Base-by-base conservation (phyloP, 2,329 filamentous ascomycete species). In the Tolypocladium cylindrosporum region DNA sequence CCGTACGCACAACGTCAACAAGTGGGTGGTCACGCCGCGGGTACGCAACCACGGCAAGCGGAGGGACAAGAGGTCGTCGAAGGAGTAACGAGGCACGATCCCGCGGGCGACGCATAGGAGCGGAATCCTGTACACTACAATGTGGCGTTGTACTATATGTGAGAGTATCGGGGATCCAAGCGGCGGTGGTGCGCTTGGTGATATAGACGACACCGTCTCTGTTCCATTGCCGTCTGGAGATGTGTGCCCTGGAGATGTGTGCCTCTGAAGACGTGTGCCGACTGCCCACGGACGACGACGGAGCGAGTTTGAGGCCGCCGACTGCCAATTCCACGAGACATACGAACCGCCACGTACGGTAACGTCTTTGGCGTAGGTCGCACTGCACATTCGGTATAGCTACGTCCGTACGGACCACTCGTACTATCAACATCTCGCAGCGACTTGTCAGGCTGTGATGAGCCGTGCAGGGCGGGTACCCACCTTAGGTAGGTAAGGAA, bases 31-130 rank as follows among this genome's bases (percentile, higher is more conserved):
- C 54, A 84, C 88, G 62, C 83, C 91, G 60, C 85, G 92, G 67
- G 82, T 84, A 58, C 87, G 94, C 68, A 97, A 97, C 78, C 88
- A 96, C 75, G 93, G 93, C 74, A 95, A 93, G 80, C 85, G 92
- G 69, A 86, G 86, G 74, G 77, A 80, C 70, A 89, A 89, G 78
- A 83, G 75, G 63, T 66, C 69, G 42, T 65, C 67, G 48, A 72
- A 65, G 66, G 61, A 64, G 43, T 65, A 67, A 43, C 14, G 31
- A 31, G 27, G 51, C 48, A 14, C n/a, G 7, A 24, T 40, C 19
- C 11, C 10, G 45, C 27, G 3, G 27, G 45, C 14, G 27, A 34
- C 3, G 45, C 7, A 5, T 5, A 1, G 31, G 27, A 21, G 48
- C 27, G 53, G 27, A 19, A 36, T 62, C 61, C 65, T 68, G 67